Evolutionary conservation across 768 basidiomycete genomes (phyloP).

Genomic region (Collybiopsis luxurians): DNA sequence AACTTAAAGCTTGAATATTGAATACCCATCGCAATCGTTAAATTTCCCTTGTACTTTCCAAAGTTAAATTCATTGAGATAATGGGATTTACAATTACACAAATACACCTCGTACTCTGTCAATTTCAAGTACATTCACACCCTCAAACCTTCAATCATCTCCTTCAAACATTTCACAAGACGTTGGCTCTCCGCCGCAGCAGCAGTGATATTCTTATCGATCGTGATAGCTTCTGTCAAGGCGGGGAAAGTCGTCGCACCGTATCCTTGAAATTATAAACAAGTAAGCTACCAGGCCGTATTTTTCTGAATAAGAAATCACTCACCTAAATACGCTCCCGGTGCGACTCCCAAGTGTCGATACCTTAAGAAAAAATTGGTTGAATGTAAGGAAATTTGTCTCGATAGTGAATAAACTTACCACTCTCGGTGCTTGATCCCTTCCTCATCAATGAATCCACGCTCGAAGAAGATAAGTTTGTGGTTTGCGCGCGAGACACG

Average conservation of each 20-base stretch:
- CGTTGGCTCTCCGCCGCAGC: constrained; percentile 60
- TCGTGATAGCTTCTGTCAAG: constrained; percentile 71
- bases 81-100: no score
- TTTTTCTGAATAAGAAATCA: neutral
- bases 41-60: no score
- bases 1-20: no score
- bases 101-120: no score
- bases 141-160: constrained; percentile 35
- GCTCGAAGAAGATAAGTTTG: constrained; percentile 71
- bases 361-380: constrained; percentile 22
- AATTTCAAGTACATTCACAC: no score
- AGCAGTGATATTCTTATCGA: constrained; percentile 61
- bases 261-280: constrained; percentile 48
- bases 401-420: constrained; percentile 32
- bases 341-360: constrained; percentile 9
- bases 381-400: no score
- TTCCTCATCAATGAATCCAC: constrained; percentile 73
- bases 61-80: no score
- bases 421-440: constrained; percentile 83
- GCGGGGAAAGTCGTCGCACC: constrained; percentile 85
- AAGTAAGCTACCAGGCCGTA: neutral
- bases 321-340: constrained; percentile 8
- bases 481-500: constrained; percentile 59
- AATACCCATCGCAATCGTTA: no score
- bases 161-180: constrained; percentile 49